phyloP scores from a whole-genome alignment of 2,329 filamentous ascomycete species.

The Stagonosporopsis tanaceti region DNA sequence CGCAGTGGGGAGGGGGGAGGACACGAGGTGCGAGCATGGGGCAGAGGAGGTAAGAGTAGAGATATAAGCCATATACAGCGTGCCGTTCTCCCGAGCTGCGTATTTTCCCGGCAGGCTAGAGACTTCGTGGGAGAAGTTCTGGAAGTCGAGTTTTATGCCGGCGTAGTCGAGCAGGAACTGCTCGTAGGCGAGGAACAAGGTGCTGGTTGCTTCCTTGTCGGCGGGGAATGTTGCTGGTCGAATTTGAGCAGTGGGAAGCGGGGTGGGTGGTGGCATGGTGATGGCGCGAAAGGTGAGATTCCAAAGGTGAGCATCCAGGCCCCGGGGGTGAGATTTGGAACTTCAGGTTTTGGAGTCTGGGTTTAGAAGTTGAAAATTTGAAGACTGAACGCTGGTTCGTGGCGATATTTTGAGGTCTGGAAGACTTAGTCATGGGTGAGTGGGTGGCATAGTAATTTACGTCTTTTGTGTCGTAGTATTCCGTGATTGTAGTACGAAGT shows the following conservation, averaged over 20 bases:
- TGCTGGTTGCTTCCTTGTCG: constrained; percentile 51
- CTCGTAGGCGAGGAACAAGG: constrained; percentile 46
- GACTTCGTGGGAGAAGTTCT: constrained; percentile 63
- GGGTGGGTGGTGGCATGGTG: not conserved
- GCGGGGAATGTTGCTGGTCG: constrained; percentile 48
- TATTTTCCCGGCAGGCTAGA: constrained; percentile 64
- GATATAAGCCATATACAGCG: constrained; percentile 57
- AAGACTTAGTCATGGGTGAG: too few relatives aligned
- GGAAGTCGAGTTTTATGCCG: constrained; percentile 63
- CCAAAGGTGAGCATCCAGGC: too few relatives aligned
- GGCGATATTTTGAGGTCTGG: too few relatives aligned
- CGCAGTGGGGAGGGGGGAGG: not conserved
- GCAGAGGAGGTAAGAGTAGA: not conserved
- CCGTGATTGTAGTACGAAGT: too few relatives aligned
- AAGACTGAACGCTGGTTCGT: too few relatives aligned
- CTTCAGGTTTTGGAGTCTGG: too few relatives aligned
- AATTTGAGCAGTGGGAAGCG: not conserved
- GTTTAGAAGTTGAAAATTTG: too few relatives aligned
- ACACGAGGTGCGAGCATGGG: not conserved
- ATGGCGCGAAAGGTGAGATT: not conserved
- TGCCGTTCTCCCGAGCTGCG: constrained; percentile 53
- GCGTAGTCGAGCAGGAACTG: constrained; percentile 39
- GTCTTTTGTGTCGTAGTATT: too few relatives aligned
- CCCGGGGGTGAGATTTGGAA: too few relatives aligned
- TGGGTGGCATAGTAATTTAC: too few relatives aligned